Evolutionary conservation across 2,329 filamentous ascomycete genomes (phyloP), one percentile per base, ranked within the genome.

Genomic region (Colletotrichum lini): DNA sequence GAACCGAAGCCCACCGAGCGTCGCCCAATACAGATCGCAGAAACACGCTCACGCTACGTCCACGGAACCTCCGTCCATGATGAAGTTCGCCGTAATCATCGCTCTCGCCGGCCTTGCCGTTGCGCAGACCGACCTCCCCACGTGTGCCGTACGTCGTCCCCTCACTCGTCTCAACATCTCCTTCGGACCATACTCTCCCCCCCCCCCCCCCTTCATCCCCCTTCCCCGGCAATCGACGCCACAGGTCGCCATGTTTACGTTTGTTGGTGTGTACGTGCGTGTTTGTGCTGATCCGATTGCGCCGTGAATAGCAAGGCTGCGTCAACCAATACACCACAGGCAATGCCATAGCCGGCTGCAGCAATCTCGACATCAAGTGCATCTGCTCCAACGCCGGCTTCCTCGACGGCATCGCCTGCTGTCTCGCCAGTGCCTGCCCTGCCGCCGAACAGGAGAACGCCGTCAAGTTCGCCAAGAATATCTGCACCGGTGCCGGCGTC

Each of bases 351-450:
- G 82, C 78, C 61, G 82, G 80, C 73, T 85, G 83, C 77, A 75
- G 75, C 38, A 71, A 76, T 54, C 73, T 82, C 75, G 81, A 84
- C 77, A 77, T 83, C 70, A 76, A 73, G 64, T 85, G 83, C 77
- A 79, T 85, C 75, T 85, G 83, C 79, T 76, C 75, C 75, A 83
- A 84, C 79, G 58, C 74, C 57, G 65, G 78, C 53, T 84, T 85
- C 79, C 78, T 85, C 66, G 72, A 75, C 72, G 74, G 74, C 73
- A 83, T 85, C 58, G 81, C 83, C 62, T 85, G 83, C 80, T 85
- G 83, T 74, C 77, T 85, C 61, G 75, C 76, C 52, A 75, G 76
- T 44, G 73, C 72, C 54, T 85, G 83, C 77, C 75, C 78, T 73
- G 52, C 73, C 12, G 60, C 74, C 5, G 81, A 80, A 47, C 79